These are phyloP conservation scores for Solanum phureja DNA, from an alignment of 257 asterid genomes.

Conservation along the genomic window DNA sequence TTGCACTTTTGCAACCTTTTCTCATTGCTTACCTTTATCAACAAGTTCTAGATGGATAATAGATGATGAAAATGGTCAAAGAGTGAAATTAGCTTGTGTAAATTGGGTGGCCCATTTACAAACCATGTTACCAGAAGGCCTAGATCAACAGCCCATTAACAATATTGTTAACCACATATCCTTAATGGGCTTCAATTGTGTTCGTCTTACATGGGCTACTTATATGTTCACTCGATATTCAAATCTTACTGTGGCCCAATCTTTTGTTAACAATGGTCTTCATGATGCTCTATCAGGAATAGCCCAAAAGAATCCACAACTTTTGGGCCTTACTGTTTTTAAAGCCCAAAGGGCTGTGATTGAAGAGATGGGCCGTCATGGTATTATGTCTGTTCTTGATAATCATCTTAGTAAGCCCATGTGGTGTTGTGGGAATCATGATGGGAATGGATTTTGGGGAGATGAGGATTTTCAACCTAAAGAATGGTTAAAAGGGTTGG, in stretches of 20 bases:
- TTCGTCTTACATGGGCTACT: conserved; percentile 58
- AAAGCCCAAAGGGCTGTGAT: conserved; percentile 50
- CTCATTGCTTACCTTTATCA: conserved; percentile 36
- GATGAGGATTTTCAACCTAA: conserved; percentile 43
- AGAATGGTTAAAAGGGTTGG: conserved; percentile 54
- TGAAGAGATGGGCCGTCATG: conserved; percentile 17
- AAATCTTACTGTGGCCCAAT: conserved; percentile 13
- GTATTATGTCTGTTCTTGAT: conserved; percentile 58
- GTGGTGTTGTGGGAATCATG: conserved; percentile 54
- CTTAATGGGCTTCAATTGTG: conserved; percentile 57
- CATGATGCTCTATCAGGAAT: conserved; percentile 20
- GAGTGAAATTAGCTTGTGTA: conserved; percentile 43
- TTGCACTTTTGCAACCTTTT: conserved; percentile 5
- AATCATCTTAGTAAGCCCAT: conserved; percentile 54
- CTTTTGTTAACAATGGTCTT: conserved; percentile 17
- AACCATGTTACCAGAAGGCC: conserved; percentile 61
- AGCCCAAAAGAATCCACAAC: conserved; percentile 21
- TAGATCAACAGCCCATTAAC: conserved; percentile 23
- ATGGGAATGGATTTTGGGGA: conserved; percentile 75
- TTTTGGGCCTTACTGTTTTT: conserved; percentile 19
- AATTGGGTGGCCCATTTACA: conserved; percentile 58
- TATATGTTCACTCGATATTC: conserved; percentile 41
- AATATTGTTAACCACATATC: conserved; percentile 14
- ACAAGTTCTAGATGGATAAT: conserved; percentile 48
- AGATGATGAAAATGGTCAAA: conserved; percentile 23